Conservation (phyloP, 371 early-diverging fungal species). For the Apophysomyces trapeziformis region DNA sequence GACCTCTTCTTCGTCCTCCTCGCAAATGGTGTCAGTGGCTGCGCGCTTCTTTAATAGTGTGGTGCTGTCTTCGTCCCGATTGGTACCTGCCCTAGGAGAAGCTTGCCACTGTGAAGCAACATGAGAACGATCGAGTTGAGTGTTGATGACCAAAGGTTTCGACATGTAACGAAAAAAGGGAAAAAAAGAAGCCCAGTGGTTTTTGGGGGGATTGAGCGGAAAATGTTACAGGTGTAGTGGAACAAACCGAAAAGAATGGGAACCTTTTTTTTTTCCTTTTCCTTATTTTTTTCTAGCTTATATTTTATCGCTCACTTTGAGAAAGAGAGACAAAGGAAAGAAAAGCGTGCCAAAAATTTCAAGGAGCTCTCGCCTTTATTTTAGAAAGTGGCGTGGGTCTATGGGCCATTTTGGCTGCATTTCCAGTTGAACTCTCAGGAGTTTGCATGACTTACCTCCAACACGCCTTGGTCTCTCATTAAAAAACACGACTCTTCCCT, state of each 20-base stretch:
- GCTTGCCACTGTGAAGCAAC: conserved; percentile 24
- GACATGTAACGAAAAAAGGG: conserved; percentile 18
- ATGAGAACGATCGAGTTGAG: conserved; percentile 26
- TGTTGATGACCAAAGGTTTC: conserved; percentile 27
- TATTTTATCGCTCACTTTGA: background rate
- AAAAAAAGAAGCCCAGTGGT: background rate
- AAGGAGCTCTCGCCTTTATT: conserved; percentile 3
- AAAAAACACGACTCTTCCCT: no score
- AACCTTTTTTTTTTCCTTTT: background rate
- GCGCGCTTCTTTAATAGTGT: conserved; percentile 15
- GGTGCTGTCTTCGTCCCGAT: conserved; percentile 18
- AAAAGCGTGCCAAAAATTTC: background rate
- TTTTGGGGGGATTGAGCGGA: conserved; percentile 1
- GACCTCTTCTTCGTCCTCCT: conserved; percentile 35
- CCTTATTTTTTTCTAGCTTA: background rate
- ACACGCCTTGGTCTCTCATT: no score
- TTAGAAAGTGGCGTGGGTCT: conserved; percentile 8
- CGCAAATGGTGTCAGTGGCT: conserved; percentile 30
- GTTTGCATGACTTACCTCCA: no score
- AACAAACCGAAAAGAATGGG: background rate
- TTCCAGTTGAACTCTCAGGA: no score
- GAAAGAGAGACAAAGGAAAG: background rate
- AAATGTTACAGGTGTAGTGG: background rate
- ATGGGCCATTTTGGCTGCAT: no score
- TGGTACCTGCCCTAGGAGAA: conserved; percentile 20